Percentiles rank a stretch among this genome's conserved stretches.
Evolutionary conservation across 163 green algal species (phyloP).

Genomic region (Chloromonas sp.): DNA sequence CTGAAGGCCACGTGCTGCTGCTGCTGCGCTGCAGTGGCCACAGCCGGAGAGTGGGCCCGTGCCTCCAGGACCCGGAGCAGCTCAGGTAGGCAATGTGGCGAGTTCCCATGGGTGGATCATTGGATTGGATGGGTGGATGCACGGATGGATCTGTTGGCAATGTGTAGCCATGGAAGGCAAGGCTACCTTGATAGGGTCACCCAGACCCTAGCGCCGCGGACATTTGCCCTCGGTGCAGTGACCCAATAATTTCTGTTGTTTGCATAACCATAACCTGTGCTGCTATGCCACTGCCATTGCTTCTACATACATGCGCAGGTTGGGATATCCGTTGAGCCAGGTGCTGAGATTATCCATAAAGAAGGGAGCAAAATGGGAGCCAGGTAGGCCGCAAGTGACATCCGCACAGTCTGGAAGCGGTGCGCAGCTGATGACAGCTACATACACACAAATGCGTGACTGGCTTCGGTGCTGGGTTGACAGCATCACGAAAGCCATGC

Average conservation of each 20-base stretch:
- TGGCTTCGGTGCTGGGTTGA: neutral
- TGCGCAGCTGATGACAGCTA: neutral
- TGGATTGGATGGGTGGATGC: neutral
- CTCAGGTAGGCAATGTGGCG: conserved; percentile 36
- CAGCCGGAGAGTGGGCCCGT: conserved; percentile 2
- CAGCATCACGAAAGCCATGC: neutral
- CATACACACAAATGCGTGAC: neutral
- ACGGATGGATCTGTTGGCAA: no score
- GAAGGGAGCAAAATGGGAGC: conserved; percentile 60
- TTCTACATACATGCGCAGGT: conserved; percentile 33
- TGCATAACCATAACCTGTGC: no score
- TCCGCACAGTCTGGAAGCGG: neutral
- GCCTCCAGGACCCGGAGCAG: conserved; percentile 1
- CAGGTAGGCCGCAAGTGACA: conserved; percentile 18
- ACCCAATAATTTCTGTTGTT: no score
- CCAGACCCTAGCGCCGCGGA: no score
- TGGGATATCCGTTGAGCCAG: conserved; percentile 66
- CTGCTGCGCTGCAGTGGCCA: conserved; percentile 4
- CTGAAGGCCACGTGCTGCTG: neutral
- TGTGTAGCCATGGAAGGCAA: no score
- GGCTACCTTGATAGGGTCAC: no score
- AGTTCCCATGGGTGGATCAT: neutral
- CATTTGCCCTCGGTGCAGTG: no score
- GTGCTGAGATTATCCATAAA: conserved; percentile 56
- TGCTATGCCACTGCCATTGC: neutral